Conservation (phyloP, 2,329 filamentous ascomycete species). For the Eutypa lata region DNA sequence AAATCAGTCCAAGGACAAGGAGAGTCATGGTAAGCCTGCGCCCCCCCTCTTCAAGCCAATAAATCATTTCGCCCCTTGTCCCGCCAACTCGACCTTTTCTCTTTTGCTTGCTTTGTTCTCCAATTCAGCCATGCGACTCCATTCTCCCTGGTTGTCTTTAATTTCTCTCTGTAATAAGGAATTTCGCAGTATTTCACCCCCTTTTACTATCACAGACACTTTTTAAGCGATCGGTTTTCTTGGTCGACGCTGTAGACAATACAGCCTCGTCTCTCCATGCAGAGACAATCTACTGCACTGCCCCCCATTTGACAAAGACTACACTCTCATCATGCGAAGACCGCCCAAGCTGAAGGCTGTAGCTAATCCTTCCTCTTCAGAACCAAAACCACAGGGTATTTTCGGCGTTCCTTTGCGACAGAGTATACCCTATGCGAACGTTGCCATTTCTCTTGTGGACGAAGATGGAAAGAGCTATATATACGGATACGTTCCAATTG, state of each 20-base stretch:
- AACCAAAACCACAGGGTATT: constrained; percentile 65
- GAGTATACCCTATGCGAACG: constrained; percentile 96
- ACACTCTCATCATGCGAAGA: constrained; percentile 2
- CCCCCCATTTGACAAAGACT: background rate
- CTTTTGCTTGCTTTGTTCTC: background rate
- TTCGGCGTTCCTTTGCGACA: constrained; percentile 91
- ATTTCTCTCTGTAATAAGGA: background rate
- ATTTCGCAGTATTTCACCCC: background rate
- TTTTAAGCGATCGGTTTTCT: too few species aligned
- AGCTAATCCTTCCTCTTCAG: constrained; percentile 27
- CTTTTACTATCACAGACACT: too few species aligned
- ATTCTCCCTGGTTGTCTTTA: background rate
- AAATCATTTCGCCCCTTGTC: constrained; percentile 10
- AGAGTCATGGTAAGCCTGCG: constrained; percentile 52
- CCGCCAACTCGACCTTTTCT: background rate
- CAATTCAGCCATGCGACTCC: background rate
- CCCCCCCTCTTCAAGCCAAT: constrained; percentile 5
- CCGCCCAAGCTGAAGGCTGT: constrained; percentile 21
- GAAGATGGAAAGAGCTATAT: constrained; percentile 93
- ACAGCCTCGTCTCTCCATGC: too few species aligned
- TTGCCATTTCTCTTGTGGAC: constrained; percentile 93
- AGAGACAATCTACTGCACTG: too few species aligned
- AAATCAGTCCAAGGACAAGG: constrained; percentile 54
- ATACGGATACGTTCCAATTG: constrained; percentile 97
- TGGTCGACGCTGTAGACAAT: too few species aligned